A percentile compares a stretch with the other conserved stretches of the same genome.
Evolutionary conservation across 2,329 filamentous ascomycete genomes (phyloP).

Genomic region (Epichloe gansuensis): DNA sequence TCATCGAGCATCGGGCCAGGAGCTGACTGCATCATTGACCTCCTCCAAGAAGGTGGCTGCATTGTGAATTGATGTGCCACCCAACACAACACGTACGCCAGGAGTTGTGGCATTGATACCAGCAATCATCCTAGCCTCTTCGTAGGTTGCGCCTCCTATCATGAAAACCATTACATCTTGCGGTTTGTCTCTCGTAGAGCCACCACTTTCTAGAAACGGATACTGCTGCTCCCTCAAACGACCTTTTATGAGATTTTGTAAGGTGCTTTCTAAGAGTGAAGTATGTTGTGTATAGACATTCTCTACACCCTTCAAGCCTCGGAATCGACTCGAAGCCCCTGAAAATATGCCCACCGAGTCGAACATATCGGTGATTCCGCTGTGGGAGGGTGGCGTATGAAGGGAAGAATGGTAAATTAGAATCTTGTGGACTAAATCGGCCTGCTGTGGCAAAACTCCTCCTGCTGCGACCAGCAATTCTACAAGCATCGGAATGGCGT

Average conservation of each 20-base stretch:
- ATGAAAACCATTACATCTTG: slow-evolving; percentile 96
- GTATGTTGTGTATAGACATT: slow-evolving; percentile 99
- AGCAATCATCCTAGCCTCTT: slow-evolving; percentile 94
- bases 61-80: slow-evolving; percentile 81
- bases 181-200: slow-evolving; percentile 82
- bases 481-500: slow-evolving; percentile 69
- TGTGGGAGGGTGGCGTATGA: slow-evolving; percentile 60
- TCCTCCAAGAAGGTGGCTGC: slow-evolving; percentile 80
- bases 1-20: slow-evolving; percentile 57
- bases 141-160: slow-evolving; percentile 84
- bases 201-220: slow-evolving; percentile 82
- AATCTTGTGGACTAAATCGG: slow-evolving; percentile 70
- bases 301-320: slow-evolving; percentile 91
- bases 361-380: slow-evolving; percentile 82
- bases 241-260: slow-evolving; percentile 90
- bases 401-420: slow-evolving; percentile 78
- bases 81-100: slow-evolving; percentile 77
- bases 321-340: slow-evolving; percentile 75
- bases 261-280: slow-evolving; percentile 69
- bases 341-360: slow-evolving; percentile 86
- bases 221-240: slow-evolving; percentile 76
- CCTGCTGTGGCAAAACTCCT: slow-evolving; percentile 61
- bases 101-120: slow-evolving; percentile 84
- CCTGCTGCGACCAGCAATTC: slow-evolving; percentile 78
- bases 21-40: slow-evolving; percentile 74